Percentiles rank a stretch among this genome's conserved stretches.
phyloP scores from a whole-genome alignment of 192 early-diverging fungal species.

The Coemansia sp. region DNA sequence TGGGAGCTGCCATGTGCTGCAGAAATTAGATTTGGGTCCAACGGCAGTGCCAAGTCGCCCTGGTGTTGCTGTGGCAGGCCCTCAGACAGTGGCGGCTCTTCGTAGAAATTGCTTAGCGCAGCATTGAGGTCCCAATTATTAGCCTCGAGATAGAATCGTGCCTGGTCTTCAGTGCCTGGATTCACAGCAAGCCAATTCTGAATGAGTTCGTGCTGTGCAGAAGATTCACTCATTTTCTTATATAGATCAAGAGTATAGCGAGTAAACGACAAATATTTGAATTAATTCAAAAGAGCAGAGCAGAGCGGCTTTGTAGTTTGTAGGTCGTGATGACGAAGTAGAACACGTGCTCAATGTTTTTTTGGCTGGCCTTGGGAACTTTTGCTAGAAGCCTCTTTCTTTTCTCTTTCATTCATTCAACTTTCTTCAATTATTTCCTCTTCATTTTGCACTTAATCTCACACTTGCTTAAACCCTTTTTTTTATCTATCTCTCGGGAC shows the following conservation, averaged over 20 bases:
- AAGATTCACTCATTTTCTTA: slow-evolving; percentile 30
- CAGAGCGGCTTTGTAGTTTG: too few relatives aligned
- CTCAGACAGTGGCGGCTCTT: slow-evolving; percentile 59
- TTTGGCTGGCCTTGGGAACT: not conserved
- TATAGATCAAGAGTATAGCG: not conserved
- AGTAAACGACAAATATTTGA: too few relatives aligned
- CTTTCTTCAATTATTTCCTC: not conserved
- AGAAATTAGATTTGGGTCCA: slow-evolving; percentile 39
- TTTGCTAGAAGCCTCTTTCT: too few relatives aligned
- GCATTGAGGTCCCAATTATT: slow-evolving; percentile 79
- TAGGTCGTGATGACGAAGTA: not conserved
- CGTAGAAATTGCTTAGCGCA: slow-evolving; percentile 72
- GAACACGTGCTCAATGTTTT: not conserved
- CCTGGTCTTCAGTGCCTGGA: slow-evolving; percentile 59
- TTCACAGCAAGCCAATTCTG: slow-evolving; percentile 63
- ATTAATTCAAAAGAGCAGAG: too few relatives aligned
- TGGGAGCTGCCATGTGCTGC: slow-evolving; percentile 1
- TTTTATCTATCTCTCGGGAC: not conserved
- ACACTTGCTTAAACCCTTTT: not conserved
- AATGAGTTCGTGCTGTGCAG: slow-evolving; percentile 60
- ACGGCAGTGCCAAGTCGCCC: slow-evolving; percentile 38
- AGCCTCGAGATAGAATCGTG: slow-evolving; percentile 74
- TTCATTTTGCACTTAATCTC: not conserved
- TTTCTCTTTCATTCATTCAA: not conserved
- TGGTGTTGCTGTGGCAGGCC: slow-evolving; percentile 41